phyloP scores from a whole-genome alignment of 1,139 yeast genomes.

The Magnusiomyces sp. region DNA sequence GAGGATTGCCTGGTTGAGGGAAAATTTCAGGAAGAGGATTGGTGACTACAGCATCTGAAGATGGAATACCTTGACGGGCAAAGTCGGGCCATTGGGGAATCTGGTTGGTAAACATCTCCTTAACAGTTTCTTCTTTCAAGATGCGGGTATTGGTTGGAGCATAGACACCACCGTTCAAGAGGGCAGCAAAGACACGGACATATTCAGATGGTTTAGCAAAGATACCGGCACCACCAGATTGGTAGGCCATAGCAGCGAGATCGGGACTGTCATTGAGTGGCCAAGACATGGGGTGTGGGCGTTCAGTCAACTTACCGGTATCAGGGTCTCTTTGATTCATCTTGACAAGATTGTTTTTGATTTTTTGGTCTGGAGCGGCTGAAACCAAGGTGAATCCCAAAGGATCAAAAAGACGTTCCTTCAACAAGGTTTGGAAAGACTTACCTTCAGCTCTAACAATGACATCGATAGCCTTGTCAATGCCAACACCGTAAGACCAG shows the following conservation, averaged over 20 bases:
- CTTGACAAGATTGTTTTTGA: conserved; percentile 9
- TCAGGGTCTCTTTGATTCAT: conserved; percentile 12
- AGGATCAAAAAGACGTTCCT: conserved; percentile 38
- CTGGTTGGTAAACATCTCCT: conserved; percentile 21
- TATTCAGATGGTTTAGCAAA: conserved; percentile 40
- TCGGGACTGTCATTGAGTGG: conserved; percentile 9
- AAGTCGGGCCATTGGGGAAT: conserved; percentile 20
- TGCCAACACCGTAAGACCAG: conserved; percentile 45
- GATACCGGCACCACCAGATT: conserved; percentile 44
- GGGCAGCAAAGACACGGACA: conserved; percentile 38
- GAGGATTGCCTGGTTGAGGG: conserved; percentile 19
- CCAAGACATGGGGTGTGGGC: conserved; percentile 6
- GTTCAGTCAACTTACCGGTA: conserved; percentile 9
- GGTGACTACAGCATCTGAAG: conserved; percentile 16
- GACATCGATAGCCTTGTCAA: conserved; percentile 48
- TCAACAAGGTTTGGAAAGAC: conserved; percentile 37
- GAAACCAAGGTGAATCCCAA: conserved; percentile 38
- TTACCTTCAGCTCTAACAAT: conserved; percentile 39
- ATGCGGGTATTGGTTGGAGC: conserved; percentile 29
- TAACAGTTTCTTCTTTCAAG: conserved; percentile 23
- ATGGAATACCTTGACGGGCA: conserved; percentile 17
- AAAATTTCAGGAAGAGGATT: conserved; percentile 18
- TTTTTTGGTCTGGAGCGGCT: conserved; percentile 20
- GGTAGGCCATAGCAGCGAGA: conserved; percentile 5
- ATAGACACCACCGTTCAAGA: conserved; percentile 38